Percentiles rank a stretch among this genome's conserved stretches.
phyloP scores from a whole-genome alignment of 1,284 basidiomycete species.

The Vanrija sp. region DNA sequence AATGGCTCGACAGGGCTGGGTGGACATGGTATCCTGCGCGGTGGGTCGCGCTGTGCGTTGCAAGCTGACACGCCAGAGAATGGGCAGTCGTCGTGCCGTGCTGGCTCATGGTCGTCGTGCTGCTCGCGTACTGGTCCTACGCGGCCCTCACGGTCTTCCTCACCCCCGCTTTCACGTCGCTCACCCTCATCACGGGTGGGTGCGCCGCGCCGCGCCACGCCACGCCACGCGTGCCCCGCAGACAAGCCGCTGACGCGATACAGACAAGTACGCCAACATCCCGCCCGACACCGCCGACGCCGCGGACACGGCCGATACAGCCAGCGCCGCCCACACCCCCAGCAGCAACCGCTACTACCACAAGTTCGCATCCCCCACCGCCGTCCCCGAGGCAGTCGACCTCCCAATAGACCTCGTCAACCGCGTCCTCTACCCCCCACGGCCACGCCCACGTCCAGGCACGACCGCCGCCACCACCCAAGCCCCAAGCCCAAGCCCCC shows the following conservation, averaged over 20 bases:
- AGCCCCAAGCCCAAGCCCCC: no score
- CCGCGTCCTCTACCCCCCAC: constrained; percentile 57
- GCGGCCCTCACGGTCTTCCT: constrained; percentile 66
- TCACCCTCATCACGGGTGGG: constrained; percentile 63
- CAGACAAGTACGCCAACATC: constrained; percentile 9
- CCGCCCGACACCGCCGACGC: not conserved
- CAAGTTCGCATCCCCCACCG: constrained; percentile 43
- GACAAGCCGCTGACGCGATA: not conserved
- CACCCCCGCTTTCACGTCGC: constrained; percentile 66
- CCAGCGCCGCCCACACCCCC: no score
- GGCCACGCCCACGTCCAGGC: not conserved
- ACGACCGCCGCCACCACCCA: no score
- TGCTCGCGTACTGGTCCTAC: constrained; percentile 74
- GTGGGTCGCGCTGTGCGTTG: constrained; percentile 51
- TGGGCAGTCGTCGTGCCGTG: constrained; percentile 82
- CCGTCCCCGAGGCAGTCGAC: constrained; percentile 67
- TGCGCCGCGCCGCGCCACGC: no score
- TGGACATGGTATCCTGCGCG: constrained; percentile 83
- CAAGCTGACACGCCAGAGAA: constrained; percentile 56
- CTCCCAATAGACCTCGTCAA: constrained; percentile 77
- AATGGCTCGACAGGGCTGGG: constrained; percentile 60
- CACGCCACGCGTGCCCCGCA: no score
- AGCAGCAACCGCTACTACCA: constrained; percentile 23
- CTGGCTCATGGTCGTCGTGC: constrained; percentile 66
- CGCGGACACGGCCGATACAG: not conserved